phyloP scores from a whole-genome alignment of 768 basidiomycete genomes.

The Mycena crocata region DNA sequence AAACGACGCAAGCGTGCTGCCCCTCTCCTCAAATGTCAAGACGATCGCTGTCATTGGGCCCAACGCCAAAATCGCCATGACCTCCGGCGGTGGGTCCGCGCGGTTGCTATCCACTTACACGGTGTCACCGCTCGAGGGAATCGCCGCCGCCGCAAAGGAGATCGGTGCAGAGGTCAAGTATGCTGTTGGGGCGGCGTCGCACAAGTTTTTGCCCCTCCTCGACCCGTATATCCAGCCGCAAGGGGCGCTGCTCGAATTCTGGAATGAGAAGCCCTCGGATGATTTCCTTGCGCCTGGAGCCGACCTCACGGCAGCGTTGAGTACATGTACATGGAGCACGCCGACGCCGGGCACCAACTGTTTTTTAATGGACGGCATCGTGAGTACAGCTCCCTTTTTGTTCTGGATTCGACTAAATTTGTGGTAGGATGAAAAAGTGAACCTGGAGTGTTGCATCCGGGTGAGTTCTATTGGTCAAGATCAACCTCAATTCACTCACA shows the following conservation, averaged over 20 bases:
- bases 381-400: slow-evolving; percentile 30
- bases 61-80: slow-evolving; percentile 64
- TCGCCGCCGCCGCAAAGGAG: slow-evolving; percentile 54
- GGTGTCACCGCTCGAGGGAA: slow-evolving; percentile 69
- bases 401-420: not conserved
- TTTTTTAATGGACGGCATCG: slow-evolving; percentile 56
- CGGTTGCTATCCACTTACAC: slow-evolving; percentile 61
- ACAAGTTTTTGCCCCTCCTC: slow-evolving; percentile 64
- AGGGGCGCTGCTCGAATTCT: slow-evolving; percentile 56
- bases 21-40: slow-evolving; percentile 49
- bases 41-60: slow-evolving; percentile 73
- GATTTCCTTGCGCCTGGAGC: slow-evolving; percentile 47
- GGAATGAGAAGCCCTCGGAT: slow-evolving; percentile 55
- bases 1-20: slow-evolving; percentile 65
- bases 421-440: slow-evolving; percentile 54
- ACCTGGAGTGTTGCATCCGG: slow-evolving; percentile 53
- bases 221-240: slow-evolving; percentile 56
- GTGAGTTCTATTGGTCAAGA: slow-evolving; percentile 40
- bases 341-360: slow-evolving; percentile 48
- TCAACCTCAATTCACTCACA: not conserved
- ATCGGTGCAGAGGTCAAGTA: slow-evolving; percentile 61
- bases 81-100: slow-evolving; percentile 73
- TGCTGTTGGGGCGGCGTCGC: slow-evolving; percentile 52
- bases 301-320: slow-evolving; percentile 40
- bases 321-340: slow-evolving; percentile 50